Evolutionary conservation across 208 protist species (phyloP).

Genomic region (Tetramitus jugosus): DNA sequence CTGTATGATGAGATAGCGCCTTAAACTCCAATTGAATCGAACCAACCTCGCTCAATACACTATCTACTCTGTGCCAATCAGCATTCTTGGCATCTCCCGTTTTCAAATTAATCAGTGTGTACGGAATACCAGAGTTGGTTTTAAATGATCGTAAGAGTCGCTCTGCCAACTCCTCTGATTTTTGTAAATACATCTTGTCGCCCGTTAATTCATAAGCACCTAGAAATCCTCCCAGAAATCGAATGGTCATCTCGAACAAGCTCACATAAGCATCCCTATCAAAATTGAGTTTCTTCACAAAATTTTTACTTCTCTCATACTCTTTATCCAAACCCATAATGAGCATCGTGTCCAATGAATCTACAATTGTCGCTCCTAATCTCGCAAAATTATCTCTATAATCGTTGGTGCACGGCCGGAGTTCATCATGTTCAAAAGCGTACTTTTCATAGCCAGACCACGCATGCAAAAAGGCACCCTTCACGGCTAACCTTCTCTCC

Average conservation of each 20-base stretch:
- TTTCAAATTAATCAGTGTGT: conserved; percentile 7
- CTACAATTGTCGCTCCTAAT: conserved; percentile 59
- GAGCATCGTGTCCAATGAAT: conserved; percentile 63
- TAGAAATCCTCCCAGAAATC: conserved; percentile 45
- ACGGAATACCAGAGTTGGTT: conserved; percentile 32
- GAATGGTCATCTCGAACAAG: conserved; percentile 1
- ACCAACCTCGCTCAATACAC: not conserved
- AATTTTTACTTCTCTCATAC: conserved; percentile 42
- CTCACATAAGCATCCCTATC: conserved; percentile 20
- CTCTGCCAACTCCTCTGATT: conserved; percentile 42
- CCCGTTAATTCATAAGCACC: conserved; percentile 52
- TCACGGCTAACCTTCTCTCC: conserved; percentile 30
- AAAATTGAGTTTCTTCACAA: conserved; percentile 32
- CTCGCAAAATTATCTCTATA: conserved; percentile 26
- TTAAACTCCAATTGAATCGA: conserved; percentile 14
- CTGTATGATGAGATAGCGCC: not conserved
- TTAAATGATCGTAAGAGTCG: conserved; percentile 45
- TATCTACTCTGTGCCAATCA: not conserved
- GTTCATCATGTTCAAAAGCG: conserved; percentile 63
- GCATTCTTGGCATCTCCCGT: not conserved
- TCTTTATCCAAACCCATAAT: conserved; percentile 61
- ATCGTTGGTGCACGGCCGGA: conserved; percentile 45
- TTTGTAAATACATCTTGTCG: conserved; percentile 38
- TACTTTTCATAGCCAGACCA: conserved; percentile 48
- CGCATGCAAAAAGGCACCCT: conserved; percentile 43